Evolutionary conservation across 768 basidiomycete species (phyloP), one percentile per base, ranked within the genome.

Genomic region (Russula vinacea): DNA sequence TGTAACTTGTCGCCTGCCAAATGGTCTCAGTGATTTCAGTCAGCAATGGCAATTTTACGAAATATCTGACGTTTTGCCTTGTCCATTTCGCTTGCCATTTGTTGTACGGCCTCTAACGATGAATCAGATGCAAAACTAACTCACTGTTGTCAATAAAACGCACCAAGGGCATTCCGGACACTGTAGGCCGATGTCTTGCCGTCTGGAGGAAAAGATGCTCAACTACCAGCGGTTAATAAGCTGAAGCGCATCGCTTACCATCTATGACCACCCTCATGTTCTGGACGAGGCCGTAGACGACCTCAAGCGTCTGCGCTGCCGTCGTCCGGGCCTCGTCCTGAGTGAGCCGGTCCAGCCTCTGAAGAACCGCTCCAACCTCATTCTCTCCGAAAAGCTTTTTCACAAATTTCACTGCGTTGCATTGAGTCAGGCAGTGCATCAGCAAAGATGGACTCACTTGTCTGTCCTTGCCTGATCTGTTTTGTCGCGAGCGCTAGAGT

Each of bases 361-460:
- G 29, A 29, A 29, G 29, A 10, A 47, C 42, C 1, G 24, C 42
- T 17, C 26, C 42, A 7, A 45, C 44, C 7, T 47, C 56, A 17
- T 47, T 57, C 26, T 45, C 42, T 33, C 26, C 42, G 8, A 57
- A 47, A 6, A 57, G 17, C 26, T 44, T 47, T 42, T 57, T 57
- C 9, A 37, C 42, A n/a, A 29, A 45, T 45, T 57, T 57, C 42
- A 11, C 56, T 57, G 32, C 26, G 17, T 16, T 16, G 24, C 22
- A 14, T 56, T 42, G 5, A 56, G 26, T 5, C 13, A 11, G n/a
- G 24, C 7, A 6, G 1, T 8, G 17, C 6, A 16, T 16, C 5
- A 6, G n/a, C 11, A 22, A 44, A 13, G 16, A 26, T 6, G 1
- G 16, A 42, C 55, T 42, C 9, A 44, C 55, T 44, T 29, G 29